phyloP scores from a whole-genome alignment of 129 eudicot species.

The Centrapalus pauciflorus region DNA sequence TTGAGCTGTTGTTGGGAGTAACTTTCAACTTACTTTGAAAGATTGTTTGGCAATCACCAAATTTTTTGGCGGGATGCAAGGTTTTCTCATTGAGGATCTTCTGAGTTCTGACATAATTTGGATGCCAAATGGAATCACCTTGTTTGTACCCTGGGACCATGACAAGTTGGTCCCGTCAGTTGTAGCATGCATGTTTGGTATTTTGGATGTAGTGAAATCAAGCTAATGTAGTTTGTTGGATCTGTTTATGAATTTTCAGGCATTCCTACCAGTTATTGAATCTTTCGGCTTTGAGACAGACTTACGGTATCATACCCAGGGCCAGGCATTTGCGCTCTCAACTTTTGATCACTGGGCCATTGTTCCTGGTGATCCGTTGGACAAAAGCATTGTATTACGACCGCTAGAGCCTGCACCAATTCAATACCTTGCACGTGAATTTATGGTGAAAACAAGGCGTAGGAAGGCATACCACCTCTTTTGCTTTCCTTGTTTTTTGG shows the following conservation, averaged over 20 bases:
- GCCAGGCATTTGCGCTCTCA: constrained; percentile 86
- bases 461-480: constrained; percentile 59
- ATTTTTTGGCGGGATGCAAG: not conserved
- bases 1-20: not conserved
- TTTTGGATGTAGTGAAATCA: not conserved
- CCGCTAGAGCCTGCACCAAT: constrained; percentile 98
- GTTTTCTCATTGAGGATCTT: not conserved
- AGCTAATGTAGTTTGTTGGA: not conserved
- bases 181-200: not conserved
- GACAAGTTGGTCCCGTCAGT: not conserved
- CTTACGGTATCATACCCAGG: constrained; percentile 93
- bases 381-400: constrained; percentile 77
- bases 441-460: constrained; percentile 98
- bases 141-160: not conserved
- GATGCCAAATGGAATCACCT: not conserved
- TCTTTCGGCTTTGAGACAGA: constrained; percentile 98
- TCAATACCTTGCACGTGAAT: constrained; percentile 93
- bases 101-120: not conserved
- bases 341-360: constrained; percentile 97
- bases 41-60: not conserved
- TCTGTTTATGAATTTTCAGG: constrained; percentile 37
- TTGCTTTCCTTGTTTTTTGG: not conserved
- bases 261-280: constrained; percentile 92
- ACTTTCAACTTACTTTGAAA: not conserved
- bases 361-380: constrained; percentile 97